Evolutionary conservation across 2,329 filamentous ascomycete species (phyloP).

Genomic region (Pezicula neosporulosa): DNA sequence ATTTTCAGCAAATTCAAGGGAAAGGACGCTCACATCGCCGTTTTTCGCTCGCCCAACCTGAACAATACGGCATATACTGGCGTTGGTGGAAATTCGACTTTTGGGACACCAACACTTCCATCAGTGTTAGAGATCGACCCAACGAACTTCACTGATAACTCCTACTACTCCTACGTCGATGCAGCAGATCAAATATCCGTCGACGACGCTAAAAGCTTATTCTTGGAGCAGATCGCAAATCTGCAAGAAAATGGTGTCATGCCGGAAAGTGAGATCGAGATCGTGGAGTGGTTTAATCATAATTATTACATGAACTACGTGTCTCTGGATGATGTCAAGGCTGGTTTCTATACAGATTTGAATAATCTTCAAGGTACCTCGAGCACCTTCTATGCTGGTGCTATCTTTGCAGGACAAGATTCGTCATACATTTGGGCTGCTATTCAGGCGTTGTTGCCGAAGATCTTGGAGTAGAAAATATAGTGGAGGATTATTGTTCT

Average conservation of each 20-base stretch:
- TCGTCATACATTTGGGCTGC: slow-evolving; percentile 22
- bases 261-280: not conserved
- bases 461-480: not conserved
- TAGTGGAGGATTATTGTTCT: too few species aligned
- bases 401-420: slow-evolving; percentile 28
- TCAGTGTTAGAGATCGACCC: not conserved
- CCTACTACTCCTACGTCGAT: not conserved
- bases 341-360: slow-evolving; percentile 35
- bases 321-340: slow-evolving; percentile 18
- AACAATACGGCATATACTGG: not conserved
- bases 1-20: slow-evolving; percentile 30
- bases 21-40: not conserved
- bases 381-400: slow-evolving; percentile 40
- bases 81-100: not conserved
- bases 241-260: not conserved
- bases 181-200: not conserved
- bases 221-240: not conserved
- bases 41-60: not conserved
- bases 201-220: not conserved
- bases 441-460: slow-evolving; percentile 5
- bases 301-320: not conserved
- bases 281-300: not conserved
- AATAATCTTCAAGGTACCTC: slow-evolving; percentile 36
- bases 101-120: slow-evolving; percentile 6
- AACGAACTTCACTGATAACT: not conserved